Conservation (phyloP, 2,329 filamentous ascomycete genomes). For the Alternaria dauci region DNA sequence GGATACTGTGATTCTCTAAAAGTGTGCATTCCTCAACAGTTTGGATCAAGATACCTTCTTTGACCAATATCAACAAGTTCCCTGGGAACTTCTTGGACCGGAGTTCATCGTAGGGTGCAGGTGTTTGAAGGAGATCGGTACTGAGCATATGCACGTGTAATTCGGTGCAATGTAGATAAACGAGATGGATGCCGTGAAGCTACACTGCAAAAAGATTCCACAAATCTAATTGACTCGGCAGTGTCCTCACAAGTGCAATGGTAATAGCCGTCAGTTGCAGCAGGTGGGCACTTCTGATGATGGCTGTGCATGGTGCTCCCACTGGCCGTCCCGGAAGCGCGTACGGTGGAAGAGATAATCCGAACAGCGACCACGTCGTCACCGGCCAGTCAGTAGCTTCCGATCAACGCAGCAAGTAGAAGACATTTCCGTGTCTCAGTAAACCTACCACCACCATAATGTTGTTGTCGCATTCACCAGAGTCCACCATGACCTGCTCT, state of each 20-base stretch:
- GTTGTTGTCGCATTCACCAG: constrained; percentile 14
- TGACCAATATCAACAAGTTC: not conserved
- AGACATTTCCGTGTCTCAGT: constrained; percentile 6
- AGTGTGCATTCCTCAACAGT: not conserved
- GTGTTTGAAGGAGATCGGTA: not conserved
- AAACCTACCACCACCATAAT: constrained; percentile 23
- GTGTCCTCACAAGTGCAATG: not conserved
- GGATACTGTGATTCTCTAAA: not conserved
- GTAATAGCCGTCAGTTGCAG: not conserved
- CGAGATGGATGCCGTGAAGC: not conserved
- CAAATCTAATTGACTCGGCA: not conserved
- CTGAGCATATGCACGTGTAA: not conserved
- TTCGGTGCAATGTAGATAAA: not conserved
- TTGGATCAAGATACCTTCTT: not conserved
- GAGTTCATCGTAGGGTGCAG: not conserved
- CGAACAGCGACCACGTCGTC: constrained; percentile 40
- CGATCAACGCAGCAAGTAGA: constrained; percentile 21
- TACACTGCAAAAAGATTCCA: not conserved
- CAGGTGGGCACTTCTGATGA: constrained; percentile 15
- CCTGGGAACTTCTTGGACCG: not conserved
- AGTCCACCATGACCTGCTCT: constrained; percentile 15
- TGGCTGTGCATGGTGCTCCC: constrained; percentile 25
- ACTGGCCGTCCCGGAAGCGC: constrained; percentile 28
- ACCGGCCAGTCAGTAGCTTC: constrained; percentile 12
- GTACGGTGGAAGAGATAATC: constrained; percentile 38